Conservation (phyloP, 768 basidiomycete genomes). For the Lactifluus rugatus region DNA sequence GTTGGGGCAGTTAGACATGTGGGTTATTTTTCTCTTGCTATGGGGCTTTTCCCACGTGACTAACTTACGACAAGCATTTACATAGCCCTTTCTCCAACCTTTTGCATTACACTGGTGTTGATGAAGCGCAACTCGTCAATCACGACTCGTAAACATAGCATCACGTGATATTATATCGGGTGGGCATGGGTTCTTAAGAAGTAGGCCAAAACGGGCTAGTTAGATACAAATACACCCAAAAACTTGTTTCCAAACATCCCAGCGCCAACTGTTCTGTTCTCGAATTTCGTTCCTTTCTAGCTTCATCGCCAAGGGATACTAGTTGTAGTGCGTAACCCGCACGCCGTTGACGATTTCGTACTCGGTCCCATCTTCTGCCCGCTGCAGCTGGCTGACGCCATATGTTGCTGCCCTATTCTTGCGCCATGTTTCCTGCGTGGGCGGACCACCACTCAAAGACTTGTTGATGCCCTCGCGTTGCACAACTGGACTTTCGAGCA, state of each 20-base stretch:
- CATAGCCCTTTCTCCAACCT: slow-evolving; percentile 48
- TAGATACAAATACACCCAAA: no score
- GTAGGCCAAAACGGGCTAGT: no score
- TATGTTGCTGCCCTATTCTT: slow-evolving; percentile 26
- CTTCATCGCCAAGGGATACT: neutral
- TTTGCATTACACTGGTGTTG: slow-evolving; percentile 26
- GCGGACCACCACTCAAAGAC: slow-evolving; percentile 22
- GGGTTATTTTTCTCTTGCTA: slow-evolving; percentile 23
- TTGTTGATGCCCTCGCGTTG: slow-evolving; percentile 26
- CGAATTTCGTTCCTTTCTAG: neutral
- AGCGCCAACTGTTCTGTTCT: neutral
- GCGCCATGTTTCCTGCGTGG: slow-evolving; percentile 27
- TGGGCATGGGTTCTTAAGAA: no score
- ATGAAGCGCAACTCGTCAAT: no score
- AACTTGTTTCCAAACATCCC: no score
- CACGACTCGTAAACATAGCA: no score
- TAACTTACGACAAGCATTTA: slow-evolving; percentile 33
- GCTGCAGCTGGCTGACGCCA: slow-evolving; percentile 25
- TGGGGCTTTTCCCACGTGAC: neutral
- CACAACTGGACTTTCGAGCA: slow-evolving; percentile 27
- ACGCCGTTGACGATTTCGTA: slow-evolving; percentile 28
- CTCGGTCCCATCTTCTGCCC: slow-evolving; percentile 26
- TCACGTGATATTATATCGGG: no score
- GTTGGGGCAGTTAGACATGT: slow-evolving; percentile 47
- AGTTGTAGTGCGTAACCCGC: slow-evolving; percentile 29